phyloP scores from a whole-genome alignment of 306 rosid species.

The Acmispon strigosus region DNA sequence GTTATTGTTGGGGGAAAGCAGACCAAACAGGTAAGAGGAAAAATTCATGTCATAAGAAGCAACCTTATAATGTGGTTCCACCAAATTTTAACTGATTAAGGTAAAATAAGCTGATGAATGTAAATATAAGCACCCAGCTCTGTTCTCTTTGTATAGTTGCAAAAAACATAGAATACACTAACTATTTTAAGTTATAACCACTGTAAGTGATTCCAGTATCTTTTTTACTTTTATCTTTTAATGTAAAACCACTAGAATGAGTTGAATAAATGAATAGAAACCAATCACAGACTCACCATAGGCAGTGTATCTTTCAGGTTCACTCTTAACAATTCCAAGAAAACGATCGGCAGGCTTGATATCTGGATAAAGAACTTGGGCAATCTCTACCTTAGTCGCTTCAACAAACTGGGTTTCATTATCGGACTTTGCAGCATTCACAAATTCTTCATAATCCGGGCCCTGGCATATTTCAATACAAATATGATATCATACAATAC shows the following conservation, averaged over 20 bases:
- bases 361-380: constrained; percentile 63
- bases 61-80: not conserved
- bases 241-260: not conserved
- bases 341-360: constrained; percentile 35
- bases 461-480: constrained; percentile 45
- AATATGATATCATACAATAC: not conserved
- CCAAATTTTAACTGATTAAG: constrained; percentile 1
- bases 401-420: constrained; percentile 78
- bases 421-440: constrained; percentile 64
- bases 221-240: not conserved
- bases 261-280: not conserved
- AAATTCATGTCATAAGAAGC: not conserved
- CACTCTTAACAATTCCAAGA: constrained; percentile 75
- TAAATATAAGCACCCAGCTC: not conserved
- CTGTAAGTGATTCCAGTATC: not conserved
- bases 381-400: constrained; percentile 51
- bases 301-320: constrained; percentile 72
- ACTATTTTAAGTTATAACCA: not conserved
- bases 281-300: constrained; percentile 58
- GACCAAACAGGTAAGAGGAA: constrained; percentile 4
- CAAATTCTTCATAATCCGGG: constrained; percentile 57
- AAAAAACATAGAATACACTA: not conserved
- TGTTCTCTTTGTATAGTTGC: not conserved
- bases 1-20: not conserved
- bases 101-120: not conserved